Conservation (phyloP, 2,329 filamentous ascomycete genomes). For the Thielaviopsis musarum region DNA sequence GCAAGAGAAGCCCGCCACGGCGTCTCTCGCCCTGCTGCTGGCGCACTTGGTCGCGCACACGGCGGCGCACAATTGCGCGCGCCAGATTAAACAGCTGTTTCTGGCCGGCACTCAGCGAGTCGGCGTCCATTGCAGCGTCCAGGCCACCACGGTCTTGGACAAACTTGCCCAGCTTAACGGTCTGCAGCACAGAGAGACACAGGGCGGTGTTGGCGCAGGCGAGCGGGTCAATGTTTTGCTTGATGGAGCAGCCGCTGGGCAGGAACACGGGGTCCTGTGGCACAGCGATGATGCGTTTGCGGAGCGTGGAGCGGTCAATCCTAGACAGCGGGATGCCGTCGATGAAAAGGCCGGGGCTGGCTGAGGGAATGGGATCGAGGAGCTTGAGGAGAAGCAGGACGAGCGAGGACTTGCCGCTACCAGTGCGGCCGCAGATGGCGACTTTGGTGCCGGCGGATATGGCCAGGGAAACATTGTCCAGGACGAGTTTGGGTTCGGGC, state of each 20-base stretch:
- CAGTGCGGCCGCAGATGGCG: constrained; percentile 22
- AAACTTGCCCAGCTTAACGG: constrained; percentile 20
- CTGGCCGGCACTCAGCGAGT: constrained; percentile 40
- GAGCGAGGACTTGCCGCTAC: constrained; percentile 28
- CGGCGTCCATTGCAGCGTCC: constrained; percentile 24
- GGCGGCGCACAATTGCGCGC: constrained; percentile 25
- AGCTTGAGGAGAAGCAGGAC: constrained; percentile 25
- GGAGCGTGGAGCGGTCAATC: constrained; percentile 26
- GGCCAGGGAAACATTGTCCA: constrained; percentile 17
- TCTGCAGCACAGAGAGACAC: constrained; percentile 21
- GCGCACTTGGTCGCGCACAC: constrained; percentile 16
- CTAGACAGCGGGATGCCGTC: constrained; percentile 23
- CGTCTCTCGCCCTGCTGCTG: background rate
- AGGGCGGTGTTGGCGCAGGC: constrained; percentile 18
- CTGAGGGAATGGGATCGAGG: constrained; percentile 21
- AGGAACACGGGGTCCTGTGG: constrained; percentile 39
- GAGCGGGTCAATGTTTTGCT: constrained; percentile 27
- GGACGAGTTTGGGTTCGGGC: constrained; percentile 14
- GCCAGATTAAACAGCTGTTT: constrained; percentile 48
- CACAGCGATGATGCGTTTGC: constrained; percentile 31
- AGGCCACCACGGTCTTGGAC: constrained; percentile 19
- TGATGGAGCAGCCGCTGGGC: constrained; percentile 25
- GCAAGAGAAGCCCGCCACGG: constrained; percentile 20
- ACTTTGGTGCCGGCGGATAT: constrained; percentile 20
- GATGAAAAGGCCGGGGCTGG: constrained; percentile 22